Evolutionary conservation across 1,284 basidiomycete species (phyloP).

Genomic region (Entoloma clypeatum): DNA sequence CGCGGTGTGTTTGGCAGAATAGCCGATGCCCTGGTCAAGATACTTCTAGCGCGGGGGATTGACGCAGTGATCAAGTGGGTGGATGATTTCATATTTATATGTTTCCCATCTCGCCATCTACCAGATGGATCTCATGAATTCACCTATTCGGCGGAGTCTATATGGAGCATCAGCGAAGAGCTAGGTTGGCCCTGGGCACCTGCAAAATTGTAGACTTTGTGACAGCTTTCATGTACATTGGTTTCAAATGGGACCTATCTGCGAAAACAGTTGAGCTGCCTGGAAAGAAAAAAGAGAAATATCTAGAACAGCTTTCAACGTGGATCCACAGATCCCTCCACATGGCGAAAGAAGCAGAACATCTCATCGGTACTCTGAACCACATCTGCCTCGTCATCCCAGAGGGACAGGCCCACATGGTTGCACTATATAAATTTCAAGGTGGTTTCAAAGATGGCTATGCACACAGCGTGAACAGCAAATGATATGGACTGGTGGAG

Average conservation of each 20-base stretch:
- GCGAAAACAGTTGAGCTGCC: slow-evolving; percentile 27
- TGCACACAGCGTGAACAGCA: background rate
- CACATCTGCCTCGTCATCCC: slow-evolving; percentile 24
- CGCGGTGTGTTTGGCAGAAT: slow-evolving; percentile 31
- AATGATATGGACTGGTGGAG: slow-evolving; percentile 8
- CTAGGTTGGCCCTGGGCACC: slow-evolving; percentile 31
- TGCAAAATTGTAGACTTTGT: slow-evolving; percentile 28
- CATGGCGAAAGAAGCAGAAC: slow-evolving; percentile 16
- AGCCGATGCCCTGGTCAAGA: slow-evolving; percentile 28
- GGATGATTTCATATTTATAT: slow-evolving; percentile 31
- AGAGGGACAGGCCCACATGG: slow-evolving; percentile 18
- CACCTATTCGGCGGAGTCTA: slow-evolving; percentile 11
- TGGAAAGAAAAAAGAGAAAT: slow-evolving; percentile 22
- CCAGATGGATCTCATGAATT: background rate
- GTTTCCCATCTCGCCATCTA: slow-evolving; percentile 4
- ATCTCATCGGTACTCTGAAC: slow-evolving; percentile 22
- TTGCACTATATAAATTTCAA: slow-evolving; percentile 15
- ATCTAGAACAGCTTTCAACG: slow-evolving; percentile 15
- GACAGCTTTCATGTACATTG: slow-evolving; percentile 30
- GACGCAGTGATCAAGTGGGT: slow-evolving; percentile 33
- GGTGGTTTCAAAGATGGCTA: background rate
- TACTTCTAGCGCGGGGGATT: slow-evolving; percentile 17
- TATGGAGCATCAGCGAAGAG: slow-evolving; percentile 17
- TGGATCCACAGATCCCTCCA: slow-evolving; percentile 16
- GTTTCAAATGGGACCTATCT: slow-evolving; percentile 35